Base-by-base conservation (phyloP, 768 basidiomycete genomes). In the Albatrellus ellisii region DNA sequence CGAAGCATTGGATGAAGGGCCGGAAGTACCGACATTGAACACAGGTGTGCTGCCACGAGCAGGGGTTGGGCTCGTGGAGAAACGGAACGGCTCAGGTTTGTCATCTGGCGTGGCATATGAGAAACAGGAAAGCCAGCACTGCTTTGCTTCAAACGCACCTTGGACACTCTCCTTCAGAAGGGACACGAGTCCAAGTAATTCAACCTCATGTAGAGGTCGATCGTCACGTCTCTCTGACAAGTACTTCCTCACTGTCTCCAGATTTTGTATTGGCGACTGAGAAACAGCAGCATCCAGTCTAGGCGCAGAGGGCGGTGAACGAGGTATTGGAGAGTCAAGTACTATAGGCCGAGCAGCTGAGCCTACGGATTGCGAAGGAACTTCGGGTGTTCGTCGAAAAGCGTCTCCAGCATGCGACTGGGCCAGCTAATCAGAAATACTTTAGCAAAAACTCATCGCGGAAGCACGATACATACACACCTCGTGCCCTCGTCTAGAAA, bases 51-150 rank as follows among this genome's bases (percentile, higher is more conserved):
- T 64, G 29, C 57, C 66, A 12, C 64, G 62, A 17, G 56, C 59
- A 11, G 68, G 66, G 1, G 65, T 59, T n/a, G 62, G 60, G 29
- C 58, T 63, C 31, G 65, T 68, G 4, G 75, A 70, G 59, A 82
- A 82, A 27, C 77, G 72, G 60, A 82, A 82, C 1, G 75, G 75
- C 46, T 72, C 69, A 7, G n/a, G 35, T 2, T 8, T 15, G 9
- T 36, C 35, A 8, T 15, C n/a, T n/a, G n/a, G n/a, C n/a, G n/a
- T n/a, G n/a, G n/a, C n/a, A 29, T 8, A 14, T 9, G 6, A 32
- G 11, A 32, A 32, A 18, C 11, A 8, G 14, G 31, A 32, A 2
- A 18, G 31, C 2, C 14, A n/a, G 31, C 18, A 4, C 1, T 32
- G 14, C 31, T 10, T 32, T n/a, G n/a, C 31, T 32, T 32, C n/a